Percentiles rank a stretch among this genome's conserved stretches.
Conservation (phyloP, 371 early-diverging fungal species). For the Mortierella sp. region DNA sequence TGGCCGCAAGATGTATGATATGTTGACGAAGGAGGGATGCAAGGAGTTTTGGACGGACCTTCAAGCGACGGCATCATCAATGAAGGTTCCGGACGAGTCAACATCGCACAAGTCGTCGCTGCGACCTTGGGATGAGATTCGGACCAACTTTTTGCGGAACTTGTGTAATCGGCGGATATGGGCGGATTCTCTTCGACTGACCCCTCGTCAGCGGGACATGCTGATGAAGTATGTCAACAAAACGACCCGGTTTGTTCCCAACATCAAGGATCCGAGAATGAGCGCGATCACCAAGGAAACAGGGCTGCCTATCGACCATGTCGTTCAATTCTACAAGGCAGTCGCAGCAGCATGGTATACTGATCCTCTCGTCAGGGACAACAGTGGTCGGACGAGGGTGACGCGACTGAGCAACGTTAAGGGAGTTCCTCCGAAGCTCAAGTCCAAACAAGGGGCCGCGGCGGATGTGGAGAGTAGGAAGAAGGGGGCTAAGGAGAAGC, state of each 20-base stretch:
- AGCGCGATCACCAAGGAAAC: slow-evolving; percentile 29
- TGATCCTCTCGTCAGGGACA: slow-evolving; percentile 2
- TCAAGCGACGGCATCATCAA: slow-evolving; percentile 31
- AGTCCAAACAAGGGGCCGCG: not conserved
- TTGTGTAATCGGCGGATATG: slow-evolving; percentile 44
- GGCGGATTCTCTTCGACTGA: slow-evolving; percentile 45
- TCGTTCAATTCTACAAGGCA: slow-evolving; percentile 41
- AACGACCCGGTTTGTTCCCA: slow-evolving; percentile 26
- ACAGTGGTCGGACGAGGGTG: not conserved
- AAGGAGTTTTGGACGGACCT: slow-evolving; percentile 52
- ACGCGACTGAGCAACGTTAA: slow-evolving; percentile 26
- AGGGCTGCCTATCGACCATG: slow-evolving; percentile 27
- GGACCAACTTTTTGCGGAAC: slow-evolving; percentile 31
- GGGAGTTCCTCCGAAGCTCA: not conserved
- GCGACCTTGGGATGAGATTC: slow-evolving; percentile 39
- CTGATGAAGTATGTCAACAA: slow-evolving; percentile 42
- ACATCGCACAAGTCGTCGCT: not conserved
- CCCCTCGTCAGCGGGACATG: slow-evolving; percentile 17
- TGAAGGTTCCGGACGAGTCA: slow-evolving; percentile 15
- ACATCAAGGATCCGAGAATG: slow-evolving; percentile 20
- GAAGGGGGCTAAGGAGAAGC: not conserved
- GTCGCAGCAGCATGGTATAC: slow-evolving; percentile 30
- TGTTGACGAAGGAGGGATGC: slow-evolving; percentile 26
- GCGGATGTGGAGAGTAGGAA: too few relatives aligned
- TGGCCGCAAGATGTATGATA: slow-evolving; percentile 28